Conservation (phyloP, 257 asterid genomes). For the Plantago elongata region DNA sequence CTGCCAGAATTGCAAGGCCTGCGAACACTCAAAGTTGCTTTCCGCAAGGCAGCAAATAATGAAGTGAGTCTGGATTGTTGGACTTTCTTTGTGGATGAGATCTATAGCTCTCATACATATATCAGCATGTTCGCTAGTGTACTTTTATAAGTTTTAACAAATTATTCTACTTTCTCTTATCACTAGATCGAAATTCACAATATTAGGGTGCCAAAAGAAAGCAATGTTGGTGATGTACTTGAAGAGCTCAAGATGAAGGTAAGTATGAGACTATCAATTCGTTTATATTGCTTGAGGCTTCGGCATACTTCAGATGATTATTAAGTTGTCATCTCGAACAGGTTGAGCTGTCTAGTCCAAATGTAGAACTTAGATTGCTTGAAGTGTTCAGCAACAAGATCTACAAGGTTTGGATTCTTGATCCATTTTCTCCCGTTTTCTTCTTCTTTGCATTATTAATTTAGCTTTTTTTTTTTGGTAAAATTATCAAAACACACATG, state of each 20-base stretch:
- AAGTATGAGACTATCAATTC: slow-evolving; percentile 1
- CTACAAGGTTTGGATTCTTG: slow-evolving; percentile 29
- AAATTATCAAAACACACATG: too few relatives aligned
- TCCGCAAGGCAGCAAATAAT: slow-evolving; percentile 25
- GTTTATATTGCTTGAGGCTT: background rate
- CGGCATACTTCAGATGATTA: background rate
- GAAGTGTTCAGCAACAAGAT: slow-evolving; percentile 38
- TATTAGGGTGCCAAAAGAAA: slow-evolving; percentile 34
- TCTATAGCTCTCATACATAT: background rate
- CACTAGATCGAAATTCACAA: slow-evolving; percentile 17
- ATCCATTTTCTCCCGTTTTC: background rate
- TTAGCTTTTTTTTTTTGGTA: too few relatives aligned
- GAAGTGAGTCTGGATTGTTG: slow-evolving; percentile 26
- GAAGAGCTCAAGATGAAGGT: slow-evolving; percentile 30
- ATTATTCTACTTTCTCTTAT: slow-evolving; percentile 6
- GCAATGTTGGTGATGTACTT: slow-evolving; percentile 40
- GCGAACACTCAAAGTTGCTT: slow-evolving; percentile 40
- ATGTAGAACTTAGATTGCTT: slow-evolving; percentile 41
- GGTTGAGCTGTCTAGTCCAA: slow-evolving; percentile 44
- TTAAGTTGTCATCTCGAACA: slow-evolving; percentile 9
- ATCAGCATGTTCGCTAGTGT: background rate
- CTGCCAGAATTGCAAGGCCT: slow-evolving; percentile 38
- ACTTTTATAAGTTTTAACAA: slow-evolving; percentile 2
- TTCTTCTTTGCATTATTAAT: too few relatives aligned
- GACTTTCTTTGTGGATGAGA: slow-evolving; percentile 2